phyloP scores from a whole-genome alignment of 2,329 filamentous ascomycete species.

The Colletotrichum cuscutae region DNA sequence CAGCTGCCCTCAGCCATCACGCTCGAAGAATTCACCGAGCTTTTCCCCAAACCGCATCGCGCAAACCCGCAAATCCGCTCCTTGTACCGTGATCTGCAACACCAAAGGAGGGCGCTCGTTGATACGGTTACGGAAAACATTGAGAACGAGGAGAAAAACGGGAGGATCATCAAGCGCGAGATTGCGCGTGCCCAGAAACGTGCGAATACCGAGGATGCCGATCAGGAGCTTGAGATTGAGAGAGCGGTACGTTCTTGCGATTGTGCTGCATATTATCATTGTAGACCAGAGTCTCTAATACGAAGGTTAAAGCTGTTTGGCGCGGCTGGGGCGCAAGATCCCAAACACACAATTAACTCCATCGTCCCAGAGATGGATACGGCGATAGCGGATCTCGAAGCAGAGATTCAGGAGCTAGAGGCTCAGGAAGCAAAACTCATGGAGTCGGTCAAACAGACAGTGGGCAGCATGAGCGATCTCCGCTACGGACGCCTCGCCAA shows the following conservation, averaged over 20 bases:
- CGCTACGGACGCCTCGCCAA: slow-evolving; percentile 82
- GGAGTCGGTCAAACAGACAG: slow-evolving; percentile 69
- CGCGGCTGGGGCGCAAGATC: slow-evolving; percentile 54
- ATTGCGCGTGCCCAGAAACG: slow-evolving; percentile 64
- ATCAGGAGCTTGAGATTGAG: slow-evolving; percentile 73
- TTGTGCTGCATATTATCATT: background rate
- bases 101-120: slow-evolving; percentile 75
- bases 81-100: slow-evolving; percentile 83
- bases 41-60: slow-evolving; percentile 77
- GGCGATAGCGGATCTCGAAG: slow-evolving; percentile 73
- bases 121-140: slow-evolving; percentile 76
- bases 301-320: slow-evolving; percentile 65
- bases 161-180: slow-evolving; percentile 66
- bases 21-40: slow-evolving; percentile 77
- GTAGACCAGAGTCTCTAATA: slow-evolving; percentile 2
- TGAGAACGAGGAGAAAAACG: slow-evolving; percentile 69
- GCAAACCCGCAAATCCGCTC: slow-evolving; percentile 73
- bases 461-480: slow-evolving; percentile 83
- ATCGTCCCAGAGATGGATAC: slow-evolving; percentile 76
- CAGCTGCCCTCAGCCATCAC: slow-evolving; percentile 79
- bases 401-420: slow-evolving; percentile 73
- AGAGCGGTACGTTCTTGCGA: slow-evolving; percentile 55
- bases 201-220: slow-evolving; percentile 64
- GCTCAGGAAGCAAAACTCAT: slow-evolving; percentile 71
- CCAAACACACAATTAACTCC: slow-evolving; percentile 69